Evolutionary conservation across 306 rosid species (phyloP).

Genomic region (Acacia crassicarpa): DNA sequence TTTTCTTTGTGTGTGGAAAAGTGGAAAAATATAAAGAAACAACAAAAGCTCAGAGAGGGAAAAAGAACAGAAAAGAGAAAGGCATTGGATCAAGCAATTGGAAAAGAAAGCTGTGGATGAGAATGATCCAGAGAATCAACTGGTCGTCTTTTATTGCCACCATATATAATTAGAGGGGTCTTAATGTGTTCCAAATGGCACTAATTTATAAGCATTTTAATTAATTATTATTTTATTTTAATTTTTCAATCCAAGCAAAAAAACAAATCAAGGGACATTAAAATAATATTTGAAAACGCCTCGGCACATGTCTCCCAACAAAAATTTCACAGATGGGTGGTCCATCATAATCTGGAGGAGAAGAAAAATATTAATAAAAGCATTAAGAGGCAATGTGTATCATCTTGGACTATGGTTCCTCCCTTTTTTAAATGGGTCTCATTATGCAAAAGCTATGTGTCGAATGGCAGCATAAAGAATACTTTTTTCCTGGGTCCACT

Average conservation of each 20-base stretch:
- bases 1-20: not conserved
- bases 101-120: not conserved
- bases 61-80: not conserved
- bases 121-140: not conserved
- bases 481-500: not conserved
- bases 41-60: not conserved
- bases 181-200: not conserved
- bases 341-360: not conserved
- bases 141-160: not conserved
- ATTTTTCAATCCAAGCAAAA: not conserved
- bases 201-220: not conserved
- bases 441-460: not conserved
- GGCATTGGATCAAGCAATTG: not conserved
- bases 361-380: too few relatives aligned
- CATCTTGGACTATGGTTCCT: not conserved
- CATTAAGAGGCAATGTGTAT: not conserved
- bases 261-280: not conserved
- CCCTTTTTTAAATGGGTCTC: not conserved
- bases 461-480: not conserved
- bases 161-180: not conserved
- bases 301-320: not conserved
- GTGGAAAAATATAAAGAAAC: not conserved
- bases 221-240: not conserved
- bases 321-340: not conserved
- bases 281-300: not conserved